Conservation (phyloP, 1,139 yeast genomes). For the Yamadazyma buinensis region DNA sequence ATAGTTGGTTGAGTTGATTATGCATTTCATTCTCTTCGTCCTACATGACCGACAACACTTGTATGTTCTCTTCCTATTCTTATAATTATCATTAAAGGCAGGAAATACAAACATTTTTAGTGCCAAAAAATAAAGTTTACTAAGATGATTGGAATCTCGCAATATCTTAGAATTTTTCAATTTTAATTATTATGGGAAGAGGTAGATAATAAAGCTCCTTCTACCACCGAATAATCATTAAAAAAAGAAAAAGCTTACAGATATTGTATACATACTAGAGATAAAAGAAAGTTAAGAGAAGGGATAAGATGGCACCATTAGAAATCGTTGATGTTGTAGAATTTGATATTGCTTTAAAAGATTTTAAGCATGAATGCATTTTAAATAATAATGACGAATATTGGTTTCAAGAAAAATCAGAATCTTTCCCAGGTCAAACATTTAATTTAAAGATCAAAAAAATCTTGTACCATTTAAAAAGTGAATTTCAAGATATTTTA, state of each 20-base stretch:
- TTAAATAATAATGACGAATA: conserved; percentile 21
- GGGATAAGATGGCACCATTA: conserved; percentile 1
- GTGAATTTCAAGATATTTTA: conserved; percentile 48
- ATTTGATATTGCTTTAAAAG: conserved; percentile 6
- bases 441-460: conserved; percentile 34
- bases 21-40: conserved; percentile 36
- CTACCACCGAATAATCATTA: too few relatives aligned
- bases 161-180: too few relatives aligned
- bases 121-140: too few relatives aligned
- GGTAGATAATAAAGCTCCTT: too few relatives aligned
- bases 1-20: conserved; percentile 29
- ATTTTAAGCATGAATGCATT: conserved; percentile 27
- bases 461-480: conserved; percentile 34
- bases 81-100: conserved; percentile 53
- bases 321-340: too few relatives aligned
- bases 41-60: conserved; percentile 53
- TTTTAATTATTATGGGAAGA: too few relatives aligned
- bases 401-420: conserved; percentile 42
- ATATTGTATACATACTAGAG: too few relatives aligned
- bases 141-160: too few relatives aligned
- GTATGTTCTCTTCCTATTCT: conserved; percentile 50
- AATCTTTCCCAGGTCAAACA: conserved; percentile 43
- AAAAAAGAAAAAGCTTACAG: too few relatives aligned
- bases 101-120: conserved; percentile 50
- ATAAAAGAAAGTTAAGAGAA: conserved; percentile 2